A percentile compares a stretch with the other conserved stretches of the same genome.
Evolutionary conservation across 2,329 filamentous ascomycete species (phyloP).

Genomic region (Botrytis tulipae): DNA sequence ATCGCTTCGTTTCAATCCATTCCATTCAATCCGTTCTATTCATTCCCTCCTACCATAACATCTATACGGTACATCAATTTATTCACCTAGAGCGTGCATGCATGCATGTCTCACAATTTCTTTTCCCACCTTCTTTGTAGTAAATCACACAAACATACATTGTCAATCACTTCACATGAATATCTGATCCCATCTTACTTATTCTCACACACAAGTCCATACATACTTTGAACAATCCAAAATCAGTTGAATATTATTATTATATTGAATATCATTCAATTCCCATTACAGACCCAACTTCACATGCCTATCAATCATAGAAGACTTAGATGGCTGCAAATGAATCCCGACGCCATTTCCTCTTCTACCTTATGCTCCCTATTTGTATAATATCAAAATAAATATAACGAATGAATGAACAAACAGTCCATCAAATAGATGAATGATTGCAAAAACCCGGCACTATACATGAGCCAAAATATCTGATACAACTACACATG

Average conservation of each 20-base stretch:
- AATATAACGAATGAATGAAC: constrained; percentile 5
- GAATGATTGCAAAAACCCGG: background rate
- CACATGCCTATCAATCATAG: constrained; percentile 1
- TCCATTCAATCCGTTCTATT: too few species aligned
- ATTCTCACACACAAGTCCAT: background rate
- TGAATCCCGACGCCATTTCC: constrained; percentile 3
- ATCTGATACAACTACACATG: constrained; percentile 20
- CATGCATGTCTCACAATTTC: background rate
- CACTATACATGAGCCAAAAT: constrained; percentile 18
- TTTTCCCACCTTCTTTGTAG: background rate
- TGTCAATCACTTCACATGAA: background rate
- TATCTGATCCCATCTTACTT: background rate
- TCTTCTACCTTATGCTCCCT: constrained; percentile 16
- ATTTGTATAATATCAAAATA: constrained; percentile 12
- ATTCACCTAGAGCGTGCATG: background rate
- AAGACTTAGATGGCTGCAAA: constrained; percentile 4
- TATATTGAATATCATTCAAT: background rate
- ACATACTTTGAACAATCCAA: background rate
- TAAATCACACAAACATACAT: background rate
- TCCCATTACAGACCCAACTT: background rate
- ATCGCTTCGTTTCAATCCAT: background rate
- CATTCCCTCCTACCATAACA: background rate
- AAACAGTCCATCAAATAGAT: background rate
- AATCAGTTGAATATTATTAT: background rate
- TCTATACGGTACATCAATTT: background rate